Evolutionary conservation across 139 green algal genomes (phyloP).

Genomic region (Micractinium sp.): DNA sequence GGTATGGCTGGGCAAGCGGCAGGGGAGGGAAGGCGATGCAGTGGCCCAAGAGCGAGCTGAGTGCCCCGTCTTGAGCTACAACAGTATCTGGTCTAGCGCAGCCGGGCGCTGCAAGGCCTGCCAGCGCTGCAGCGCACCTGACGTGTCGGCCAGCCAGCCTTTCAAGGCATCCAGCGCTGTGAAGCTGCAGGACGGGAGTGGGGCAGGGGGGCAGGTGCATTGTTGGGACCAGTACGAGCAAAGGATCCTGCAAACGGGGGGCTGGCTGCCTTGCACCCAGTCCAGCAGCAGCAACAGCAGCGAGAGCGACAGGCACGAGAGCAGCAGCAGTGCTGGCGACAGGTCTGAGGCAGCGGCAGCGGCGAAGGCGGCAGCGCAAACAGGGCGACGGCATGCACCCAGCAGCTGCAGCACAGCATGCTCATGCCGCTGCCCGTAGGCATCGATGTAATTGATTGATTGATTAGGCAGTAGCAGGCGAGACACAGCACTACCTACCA

Average conservation of each 20-base stretch:
- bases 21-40: no score
- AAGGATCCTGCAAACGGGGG: background rate
- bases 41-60: no score
- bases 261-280: background rate
- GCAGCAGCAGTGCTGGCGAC: background rate
- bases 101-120: no score
- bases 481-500: no score
- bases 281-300: background rate
- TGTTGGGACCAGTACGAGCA: background rate
- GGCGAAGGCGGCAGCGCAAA: no score
- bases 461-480: no score
- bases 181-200: constrained; percentile 52
- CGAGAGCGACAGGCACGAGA: background rate
- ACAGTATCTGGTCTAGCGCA: no score
- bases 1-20: background rate
- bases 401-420: background rate
- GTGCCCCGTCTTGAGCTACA: no score
- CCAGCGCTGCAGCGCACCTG: constrained; percentile 9
- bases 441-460: no score
- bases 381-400: no score
- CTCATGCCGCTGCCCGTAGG: no score
- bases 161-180: constrained; percentile 76
- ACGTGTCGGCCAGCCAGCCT: constrained; percentile 66
- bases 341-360: background rate
- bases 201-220: background rate